phyloP scores from a whole-genome alignment of 2,329 filamentous ascomycete species.

The Cytospora schulzeri region DNA sequence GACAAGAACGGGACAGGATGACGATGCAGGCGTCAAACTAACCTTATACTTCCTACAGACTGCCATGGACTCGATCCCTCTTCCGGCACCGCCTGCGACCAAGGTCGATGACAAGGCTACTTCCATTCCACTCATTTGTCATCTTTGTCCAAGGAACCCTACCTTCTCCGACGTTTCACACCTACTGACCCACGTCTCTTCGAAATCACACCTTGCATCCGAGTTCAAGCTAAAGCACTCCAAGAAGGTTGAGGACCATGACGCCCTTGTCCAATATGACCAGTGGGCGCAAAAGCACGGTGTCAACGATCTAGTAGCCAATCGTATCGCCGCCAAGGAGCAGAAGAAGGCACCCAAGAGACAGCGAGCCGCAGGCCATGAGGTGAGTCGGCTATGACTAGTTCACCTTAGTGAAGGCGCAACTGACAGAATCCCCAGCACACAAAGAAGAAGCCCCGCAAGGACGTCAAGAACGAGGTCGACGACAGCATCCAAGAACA shows the following conservation, averaged over 20 bases:
- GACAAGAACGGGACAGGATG: background rate
- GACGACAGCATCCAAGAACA: background rate
- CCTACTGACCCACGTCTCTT: constrained; percentile 86
- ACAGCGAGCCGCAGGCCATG: background rate
- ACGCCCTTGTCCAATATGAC: constrained; percentile 69
- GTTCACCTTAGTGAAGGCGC: background rate
- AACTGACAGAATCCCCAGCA: background rate
- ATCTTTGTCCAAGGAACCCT: constrained; percentile 77
- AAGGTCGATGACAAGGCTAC: constrained; percentile 8
- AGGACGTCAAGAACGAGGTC: constrained; percentile 14
- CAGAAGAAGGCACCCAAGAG: constrained; percentile 47
- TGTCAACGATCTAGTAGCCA: constrained; percentile 73
- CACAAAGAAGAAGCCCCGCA: constrained; percentile 8
- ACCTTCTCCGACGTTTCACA: constrained; percentile 90
- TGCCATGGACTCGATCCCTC: constrained; percentile 16
- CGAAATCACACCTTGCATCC: constrained; percentile 86
- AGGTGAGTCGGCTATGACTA: background rate
- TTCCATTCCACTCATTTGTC: constrained; percentile 73
- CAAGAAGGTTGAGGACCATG: constrained; percentile 64
- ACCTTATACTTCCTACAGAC: background rate
- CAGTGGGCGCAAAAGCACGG: constrained; percentile 75
- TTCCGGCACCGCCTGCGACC: background rate
- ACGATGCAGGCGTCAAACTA: constrained; percentile 4
- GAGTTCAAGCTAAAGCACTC: constrained; percentile 80
- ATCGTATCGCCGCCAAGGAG: constrained; percentile 77